These are phyloP conservation scores for Hanseniaspora thailandica DNA, from an alignment of 805 yeast species.

Conservation along the genomic window DNA sequence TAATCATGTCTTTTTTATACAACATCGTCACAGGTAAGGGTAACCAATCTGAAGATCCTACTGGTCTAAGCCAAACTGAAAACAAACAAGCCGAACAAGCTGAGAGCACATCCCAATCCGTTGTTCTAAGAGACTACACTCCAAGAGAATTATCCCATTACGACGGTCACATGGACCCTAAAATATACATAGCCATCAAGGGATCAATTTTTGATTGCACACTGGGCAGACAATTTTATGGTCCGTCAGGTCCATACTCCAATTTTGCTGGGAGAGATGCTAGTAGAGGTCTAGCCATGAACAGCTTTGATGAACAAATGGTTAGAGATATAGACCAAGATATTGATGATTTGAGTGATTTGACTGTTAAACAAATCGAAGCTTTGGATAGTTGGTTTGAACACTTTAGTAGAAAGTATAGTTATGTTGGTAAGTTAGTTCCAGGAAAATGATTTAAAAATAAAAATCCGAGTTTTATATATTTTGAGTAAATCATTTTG, in stretches of 20 bases:
- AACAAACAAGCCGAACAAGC: conserved; percentile 18
- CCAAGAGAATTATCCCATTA: conserved; percentile 61
- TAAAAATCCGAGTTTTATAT: not conserved
- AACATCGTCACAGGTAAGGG: conserved; percentile 28
- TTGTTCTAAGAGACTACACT: conserved; percentile 45
- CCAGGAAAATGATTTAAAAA: conserved; percentile 25
- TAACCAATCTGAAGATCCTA: conserved; percentile 28
- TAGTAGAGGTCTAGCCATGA: conserved; percentile 77
- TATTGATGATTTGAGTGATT: conserved; percentile 56
- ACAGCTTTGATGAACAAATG: conserved; percentile 63
- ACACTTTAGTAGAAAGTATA: conserved; percentile 72
- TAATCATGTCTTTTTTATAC: conserved; percentile 28
- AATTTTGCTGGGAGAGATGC: conserved; percentile 96
- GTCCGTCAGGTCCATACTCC: conserved; percentile 90
- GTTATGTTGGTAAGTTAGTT: conserved; percentile 61
- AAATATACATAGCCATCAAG: conserved; percentile 74
- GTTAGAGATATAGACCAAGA: conserved; percentile 65
- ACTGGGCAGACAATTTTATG: conserved; percentile 71
- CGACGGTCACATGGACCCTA: conserved; percentile 71
- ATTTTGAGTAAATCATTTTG: not conserved
- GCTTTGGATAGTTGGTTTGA: conserved; percentile 76
- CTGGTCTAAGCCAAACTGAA: conserved; percentile 22
- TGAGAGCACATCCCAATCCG: conserved; percentile 26
- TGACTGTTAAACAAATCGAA: conserved; percentile 47
- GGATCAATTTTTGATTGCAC: conserved; percentile 81